Conservation (phyloP, 1,284 basidiomycete species). For the Cerrena zonata region DNA sequence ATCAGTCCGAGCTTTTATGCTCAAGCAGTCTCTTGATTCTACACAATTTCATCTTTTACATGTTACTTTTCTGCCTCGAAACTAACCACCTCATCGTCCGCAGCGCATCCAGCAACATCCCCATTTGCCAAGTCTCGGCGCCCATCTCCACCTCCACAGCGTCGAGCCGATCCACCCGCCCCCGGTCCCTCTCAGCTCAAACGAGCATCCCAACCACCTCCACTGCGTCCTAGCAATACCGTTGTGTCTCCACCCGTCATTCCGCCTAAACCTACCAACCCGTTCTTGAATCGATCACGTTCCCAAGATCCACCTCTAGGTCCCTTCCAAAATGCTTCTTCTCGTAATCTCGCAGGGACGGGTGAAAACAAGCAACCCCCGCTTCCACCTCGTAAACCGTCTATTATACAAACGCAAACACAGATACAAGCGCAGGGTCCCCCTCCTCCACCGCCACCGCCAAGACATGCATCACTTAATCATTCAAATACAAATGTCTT, state of each 20-base stretch:
- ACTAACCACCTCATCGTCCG: not conserved
- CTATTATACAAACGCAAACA: not conserved
- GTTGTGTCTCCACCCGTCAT: slow-evolving; percentile 15
- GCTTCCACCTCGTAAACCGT: slow-evolving; percentile 27
- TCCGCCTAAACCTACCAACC: slow-evolving; percentile 30
- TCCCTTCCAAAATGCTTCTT: not conserved
- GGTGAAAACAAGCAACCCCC: slow-evolving; percentile 14
- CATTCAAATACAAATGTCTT: slow-evolving; percentile 26
- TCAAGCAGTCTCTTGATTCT: too few species aligned
- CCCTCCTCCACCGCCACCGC: slow-evolving; percentile 27
- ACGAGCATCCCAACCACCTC: not conserved
- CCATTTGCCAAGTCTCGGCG: not conserved
- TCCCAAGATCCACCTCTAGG: slow-evolving; percentile 12
- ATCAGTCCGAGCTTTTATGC: too few species aligned
- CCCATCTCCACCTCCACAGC: not conserved
- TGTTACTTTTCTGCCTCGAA: not conserved
- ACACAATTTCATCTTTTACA: not conserved
- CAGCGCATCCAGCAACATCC: not conserved
- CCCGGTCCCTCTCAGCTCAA: not conserved
- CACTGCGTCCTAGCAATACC: slow-evolving; percentile 4
- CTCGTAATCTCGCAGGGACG: not conserved
- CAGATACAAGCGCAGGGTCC: too few species aligned
- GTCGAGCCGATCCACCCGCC: not conserved
- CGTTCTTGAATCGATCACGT: slow-evolving; percentile 30
- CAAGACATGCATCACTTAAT: slow-evolving; percentile 23